A percentile compares a stretch with the other conserved stretches of the same genome.
Conservation (phyloP, 768 basidiomycete genomes). For the Tulasnella sp. region DNA sequence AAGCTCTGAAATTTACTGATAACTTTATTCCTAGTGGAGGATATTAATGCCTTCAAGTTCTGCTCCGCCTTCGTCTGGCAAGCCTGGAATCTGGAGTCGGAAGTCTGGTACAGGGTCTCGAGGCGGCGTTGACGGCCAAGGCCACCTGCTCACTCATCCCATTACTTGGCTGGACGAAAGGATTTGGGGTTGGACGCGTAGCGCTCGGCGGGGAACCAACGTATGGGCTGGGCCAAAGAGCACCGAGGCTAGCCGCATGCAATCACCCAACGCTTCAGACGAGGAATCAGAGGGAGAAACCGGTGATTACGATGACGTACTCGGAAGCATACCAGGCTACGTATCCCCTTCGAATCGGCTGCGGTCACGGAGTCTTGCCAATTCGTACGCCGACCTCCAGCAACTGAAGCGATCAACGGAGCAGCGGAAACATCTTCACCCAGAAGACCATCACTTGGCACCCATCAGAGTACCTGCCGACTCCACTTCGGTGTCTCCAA, state of each 20-base stretch:
- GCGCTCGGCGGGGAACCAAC: conserved; percentile 68
- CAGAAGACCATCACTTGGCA: background rate
- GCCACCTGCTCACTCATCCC: conserved; percentile 76
- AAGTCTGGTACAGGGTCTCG: conserved; percentile 51
- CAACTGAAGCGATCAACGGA: conserved; percentile 34
- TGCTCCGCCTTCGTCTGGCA: conserved; percentile 70
- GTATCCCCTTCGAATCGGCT: conserved; percentile 36
- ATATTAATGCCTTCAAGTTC: conserved; percentile 78
- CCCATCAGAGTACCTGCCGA: background rate
- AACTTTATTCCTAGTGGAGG: conserved; percentile 45
- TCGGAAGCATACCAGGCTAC: conserved; percentile 51
- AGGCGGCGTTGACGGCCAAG: conserved; percentile 79
- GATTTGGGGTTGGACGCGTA: conserved; percentile 84
- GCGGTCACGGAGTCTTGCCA: conserved; percentile 52
- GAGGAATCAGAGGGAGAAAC: conserved; percentile 59
- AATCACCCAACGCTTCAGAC: conserved; percentile 69
- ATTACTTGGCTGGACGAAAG: conserved; percentile 84
- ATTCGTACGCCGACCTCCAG: conserved; percentile 78
- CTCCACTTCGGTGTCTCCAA: conserved; percentile 27
- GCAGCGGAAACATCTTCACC: conserved; percentile 12
- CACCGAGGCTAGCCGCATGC: conserved; percentile 45
- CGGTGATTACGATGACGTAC: conserved; percentile 87
- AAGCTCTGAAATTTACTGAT: conserved; percentile 12
- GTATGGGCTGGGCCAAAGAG: conserved; percentile 62
- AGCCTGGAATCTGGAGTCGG: conserved; percentile 66